phyloP scores from a whole-genome alignment of 805 yeast genomes.

The Hanseniaspora hatyaiensis region DNA sequence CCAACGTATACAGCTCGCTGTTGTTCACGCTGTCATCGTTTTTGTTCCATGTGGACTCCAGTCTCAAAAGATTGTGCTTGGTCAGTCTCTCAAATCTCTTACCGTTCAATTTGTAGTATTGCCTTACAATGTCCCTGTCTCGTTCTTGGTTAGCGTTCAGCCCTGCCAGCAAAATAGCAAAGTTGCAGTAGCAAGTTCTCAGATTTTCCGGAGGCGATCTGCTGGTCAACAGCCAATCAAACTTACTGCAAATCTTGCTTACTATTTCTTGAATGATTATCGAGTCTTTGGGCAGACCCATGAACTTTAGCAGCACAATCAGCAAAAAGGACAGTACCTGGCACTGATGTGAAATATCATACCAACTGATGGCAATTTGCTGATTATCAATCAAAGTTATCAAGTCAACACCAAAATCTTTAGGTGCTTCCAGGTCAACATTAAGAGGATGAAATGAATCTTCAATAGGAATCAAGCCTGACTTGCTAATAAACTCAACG shows the following conservation, averaged over 20 bases:
- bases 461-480: constrained; percentile 28
- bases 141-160: constrained; percentile 29
- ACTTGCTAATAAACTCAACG: constrained; percentile 28
- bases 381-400: constrained; percentile 23
- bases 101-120: constrained; percentile 27
- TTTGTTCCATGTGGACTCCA: constrained; percentile 30
- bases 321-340: constrained; percentile 29
- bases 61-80: constrained; percentile 27
- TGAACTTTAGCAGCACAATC: constrained; percentile 26
- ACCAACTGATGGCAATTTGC: constrained; percentile 31
- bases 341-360: constrained; percentile 31
- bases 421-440: constrained; percentile 20
- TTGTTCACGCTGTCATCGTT: constrained; percentile 2
- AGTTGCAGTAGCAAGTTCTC: constrained; percentile 30
- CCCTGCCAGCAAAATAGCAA: constrained; percentile 31
- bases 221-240: constrained; percentile 28
- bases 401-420: constrained; percentile 30
- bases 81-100: constrained; percentile 27
- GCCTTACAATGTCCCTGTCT: constrained; percentile 26
- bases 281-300: constrained; percentile 29
- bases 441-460: constrained; percentile 28
- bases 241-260: constrained; percentile 24
- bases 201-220: constrained; percentile 30
- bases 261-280: constrained; percentile 29
- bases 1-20: constrained; percentile 25